Evolutionary conservation across 2,329 filamentous ascomycete species (phyloP).

Genomic region (Penicillium sp.): DNA sequence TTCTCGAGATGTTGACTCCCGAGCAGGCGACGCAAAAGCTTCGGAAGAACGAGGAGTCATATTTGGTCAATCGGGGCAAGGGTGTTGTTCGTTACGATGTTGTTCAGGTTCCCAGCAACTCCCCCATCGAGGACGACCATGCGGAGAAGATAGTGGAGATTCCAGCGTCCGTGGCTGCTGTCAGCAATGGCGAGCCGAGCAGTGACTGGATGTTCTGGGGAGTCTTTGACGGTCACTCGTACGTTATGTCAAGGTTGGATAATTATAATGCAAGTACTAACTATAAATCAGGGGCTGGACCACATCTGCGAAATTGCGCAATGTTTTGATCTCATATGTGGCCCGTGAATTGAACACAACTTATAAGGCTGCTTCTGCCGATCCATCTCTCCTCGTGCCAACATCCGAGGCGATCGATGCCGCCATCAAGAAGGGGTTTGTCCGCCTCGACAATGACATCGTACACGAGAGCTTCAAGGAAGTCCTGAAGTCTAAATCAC

Average conservation of each 20-base stretch:
- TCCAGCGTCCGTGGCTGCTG: constrained; percentile 58
- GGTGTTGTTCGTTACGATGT: constrained; percentile 94
- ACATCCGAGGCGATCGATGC: constrained; percentile 76
- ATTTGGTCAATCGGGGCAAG: constrained; percentile 80
- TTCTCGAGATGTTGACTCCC: constrained; percentile 93
- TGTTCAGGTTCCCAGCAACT: constrained; percentile 91
- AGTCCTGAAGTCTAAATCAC: constrained; percentile 83
- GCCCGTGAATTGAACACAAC: constrained; percentile 89
- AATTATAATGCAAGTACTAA: constrained; percentile 12
- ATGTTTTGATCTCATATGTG: constrained; percentile 88
- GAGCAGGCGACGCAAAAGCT: constrained; percentile 91
- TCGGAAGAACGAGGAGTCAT: constrained; percentile 86
- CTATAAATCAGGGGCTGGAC: constrained; percentile 75
- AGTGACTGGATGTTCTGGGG: constrained; percentile 99
- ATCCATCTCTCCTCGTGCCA: constrained; percentile 61
- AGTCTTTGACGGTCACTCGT: constrained; percentile 96
- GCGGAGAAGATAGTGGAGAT: constrained; percentile 97
- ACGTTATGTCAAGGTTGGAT: constrained; percentile 38
- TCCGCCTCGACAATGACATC: constrained; percentile 87
- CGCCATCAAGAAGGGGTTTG: constrained; percentile 91
- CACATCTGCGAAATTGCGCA: constrained; percentile 90
- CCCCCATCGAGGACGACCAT: constrained; percentile 97
- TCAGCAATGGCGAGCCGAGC: constrained; percentile 54
- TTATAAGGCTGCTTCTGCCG: constrained; percentile 70
- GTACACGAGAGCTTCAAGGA: constrained; percentile 90